Base-by-base conservation (phyloP, 192 early-diverging fungal species). In the Ramicandelaber brevisporus region DNA sequence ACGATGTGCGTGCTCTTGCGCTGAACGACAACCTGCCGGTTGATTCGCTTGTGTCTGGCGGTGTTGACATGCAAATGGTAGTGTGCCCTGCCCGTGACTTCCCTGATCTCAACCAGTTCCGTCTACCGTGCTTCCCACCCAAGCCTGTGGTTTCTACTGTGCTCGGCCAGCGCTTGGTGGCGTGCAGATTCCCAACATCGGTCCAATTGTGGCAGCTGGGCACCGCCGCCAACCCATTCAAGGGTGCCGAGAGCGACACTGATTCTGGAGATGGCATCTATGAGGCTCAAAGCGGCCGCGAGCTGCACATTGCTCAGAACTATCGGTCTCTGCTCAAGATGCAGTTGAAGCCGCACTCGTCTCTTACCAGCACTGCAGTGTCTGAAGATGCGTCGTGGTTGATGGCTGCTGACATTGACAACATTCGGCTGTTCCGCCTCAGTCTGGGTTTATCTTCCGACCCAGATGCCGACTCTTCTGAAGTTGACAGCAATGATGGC, bases 1-100 rank as follows among this genome's bases (percentile, higher is more conserved):
- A 97, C 44, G 90, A 97, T 44, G 81, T 97, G 19, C 68, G 82
- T 15, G 74, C 87, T 12, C 34, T 97, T 13, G 71, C 73, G 1
- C 54, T 87, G 18, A 58, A 76, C 41, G 78, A 84, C 27, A 55
- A 52, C 29, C 50, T 65, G 21, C 48, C 55, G 8, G 50, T 65
- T 17, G 68, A 78, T 17, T 45, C 70, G 6, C 41, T 96, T 21
- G 66, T 90, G 21, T 72, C 81, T 22, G 90, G 85, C 26, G 87
- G 86, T 36, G 61, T 70, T 4, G 73, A 82, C 50, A 62, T 70
- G n/a, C 61, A 70, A 25, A 48, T 77, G 23, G 55, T 73, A n/a
- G 52, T 61, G 2, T 64, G 61, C 29, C 42, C 55, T 17, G 51
- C 67, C 31, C 40, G 44, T 1, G 43, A 54, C 17, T 78, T 76